A percentile compares a stretch with the other conserved stretches of the same genome.
Evolutionary conservation across 768 basidiomycete genomes (phyloP).

Genomic region (Mycena capillaripes): DNA sequence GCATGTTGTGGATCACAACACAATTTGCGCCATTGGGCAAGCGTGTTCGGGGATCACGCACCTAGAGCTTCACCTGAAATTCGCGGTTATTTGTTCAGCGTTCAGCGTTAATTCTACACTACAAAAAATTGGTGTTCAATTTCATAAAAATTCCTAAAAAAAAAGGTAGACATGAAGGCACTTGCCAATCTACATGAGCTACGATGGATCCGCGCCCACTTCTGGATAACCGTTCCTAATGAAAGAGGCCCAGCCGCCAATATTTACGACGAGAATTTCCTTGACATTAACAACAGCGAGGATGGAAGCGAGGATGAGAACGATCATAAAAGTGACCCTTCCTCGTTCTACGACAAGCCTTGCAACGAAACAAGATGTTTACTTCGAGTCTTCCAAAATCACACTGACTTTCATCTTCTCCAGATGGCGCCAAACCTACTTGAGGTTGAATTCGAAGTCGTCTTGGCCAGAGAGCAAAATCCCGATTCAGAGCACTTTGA

Average conservation of each 20-base stretch:
- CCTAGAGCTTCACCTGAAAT: slow-evolving; percentile 23
- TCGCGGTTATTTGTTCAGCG: slow-evolving; percentile 11
- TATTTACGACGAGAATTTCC: slow-evolving; percentile 13
- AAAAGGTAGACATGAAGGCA: slow-evolving; percentile 19
- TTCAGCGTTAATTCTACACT: slow-evolving; percentile 8
- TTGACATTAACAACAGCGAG: slow-evolving; percentile 13
- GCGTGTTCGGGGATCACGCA: slow-evolving; percentile 17
- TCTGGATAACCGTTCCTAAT: slow-evolving; percentile 18
- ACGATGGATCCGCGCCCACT: slow-evolving; percentile 10
- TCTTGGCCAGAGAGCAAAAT: slow-evolving; percentile 20
- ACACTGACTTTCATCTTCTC: slow-evolving; percentile 17
- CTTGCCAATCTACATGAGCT: slow-evolving; percentile 12
- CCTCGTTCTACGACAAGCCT: slow-evolving; percentile 5
- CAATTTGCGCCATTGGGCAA: slow-evolving; percentile 17
- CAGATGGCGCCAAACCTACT: slow-evolving; percentile 17
- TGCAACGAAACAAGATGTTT: slow-evolving; percentile 9
- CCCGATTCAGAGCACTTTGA: slow-evolving; percentile 16
- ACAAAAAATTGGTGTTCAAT: slow-evolving; percentile 13
- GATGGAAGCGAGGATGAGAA: slow-evolving; percentile 20
- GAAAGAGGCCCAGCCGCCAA: slow-evolving; percentile 6
- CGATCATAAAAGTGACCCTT: slow-evolving; percentile 12
- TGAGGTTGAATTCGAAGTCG: slow-evolving; percentile 13
- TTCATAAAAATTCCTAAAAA: slow-evolving; percentile 9
- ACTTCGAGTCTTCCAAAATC: slow-evolving; percentile 18
- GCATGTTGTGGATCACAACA: slow-evolving; percentile 14